Evolutionary conservation across 495 filamentous ascomycete species (phyloP).

Genomic region (Hypoxylon intermedium): DNA sequence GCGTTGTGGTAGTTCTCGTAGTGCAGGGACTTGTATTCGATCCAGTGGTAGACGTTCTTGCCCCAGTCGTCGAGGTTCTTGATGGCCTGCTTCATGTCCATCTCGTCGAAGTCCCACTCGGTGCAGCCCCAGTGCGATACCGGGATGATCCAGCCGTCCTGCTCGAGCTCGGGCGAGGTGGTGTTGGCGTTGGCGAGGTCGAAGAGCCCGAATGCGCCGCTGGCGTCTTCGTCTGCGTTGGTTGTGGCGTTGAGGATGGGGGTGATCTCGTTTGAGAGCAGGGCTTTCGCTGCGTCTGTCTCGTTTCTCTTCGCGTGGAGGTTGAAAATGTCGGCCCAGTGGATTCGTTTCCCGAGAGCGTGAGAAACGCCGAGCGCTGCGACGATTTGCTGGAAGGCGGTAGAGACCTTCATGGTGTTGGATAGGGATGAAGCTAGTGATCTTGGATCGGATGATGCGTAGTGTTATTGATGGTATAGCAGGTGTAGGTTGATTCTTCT

Average conservation of each 20-base stretch:
- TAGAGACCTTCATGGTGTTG: conserved; percentile 11
- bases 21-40: not conserved
- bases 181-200: not conserved
- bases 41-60: not conserved
- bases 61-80: conserved; percentile 1
- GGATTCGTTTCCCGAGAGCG: not conserved
- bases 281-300: not conserved
- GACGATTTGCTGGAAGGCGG: not conserved
- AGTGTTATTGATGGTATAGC: not conserved
- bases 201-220: not conserved
- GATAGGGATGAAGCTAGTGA: not conserved
- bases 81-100: not conserved
- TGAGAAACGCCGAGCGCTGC: not conserved
- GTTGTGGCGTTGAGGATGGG: not conserved
- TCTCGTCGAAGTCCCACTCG: not conserved
- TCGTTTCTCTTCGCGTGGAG: not conserved
- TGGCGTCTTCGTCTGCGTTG: not conserved
- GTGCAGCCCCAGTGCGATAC: conserved; percentile 25
- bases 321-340: too few species aligned
- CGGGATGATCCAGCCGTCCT: conserved; percentile 4
- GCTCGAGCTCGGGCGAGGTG: not conserved
- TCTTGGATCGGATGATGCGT: too few species aligned
- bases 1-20: not conserved
- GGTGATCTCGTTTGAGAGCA: not conserved
- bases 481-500: not conserved